Base-by-base conservation (phyloP, 176 grass and related monocot genomes). In the Hordeum marinum region DNA sequence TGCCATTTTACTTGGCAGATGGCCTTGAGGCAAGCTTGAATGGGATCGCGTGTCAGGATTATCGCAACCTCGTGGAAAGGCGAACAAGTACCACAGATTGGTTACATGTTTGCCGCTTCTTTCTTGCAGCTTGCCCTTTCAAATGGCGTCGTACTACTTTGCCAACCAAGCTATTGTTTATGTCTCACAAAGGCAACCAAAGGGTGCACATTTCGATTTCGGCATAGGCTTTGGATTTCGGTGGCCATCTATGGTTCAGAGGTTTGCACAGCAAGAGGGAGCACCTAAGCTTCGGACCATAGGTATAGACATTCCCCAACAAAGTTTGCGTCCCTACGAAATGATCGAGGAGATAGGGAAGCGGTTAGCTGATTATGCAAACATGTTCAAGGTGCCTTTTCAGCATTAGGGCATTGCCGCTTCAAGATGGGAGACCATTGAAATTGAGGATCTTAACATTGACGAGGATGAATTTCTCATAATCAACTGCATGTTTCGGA, bases 121-220 rank as follows among this genome's bases (percentile, higher is more conserved):
- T 77, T 81, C 23, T 87, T 69, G 76, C 77, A 39, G 57, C 71
- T 63, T 92, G 88, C 54, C 94, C 94, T 72, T 89, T 89, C 21
- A 3, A 78, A 86, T 26, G 32, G 71, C 62, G 62, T 84, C 83
- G 27, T 77, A 87, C 31, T 80, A 86, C 36, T 95, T 91, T 36
- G 78, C 59, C 21, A 95, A 91, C 78, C 67, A 95, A 77, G 87
- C 90, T 11, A 91, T 93, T 25, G 39, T 89, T 60, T 77, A 89
- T 34, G 32, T 74, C 18, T 54, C 69, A 4, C 72, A 92, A 23
- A 46, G 68, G 60, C 61, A 73, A 37, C 70, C 72, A 71, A 71
- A 89, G 55, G 35, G 41, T 92, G 24, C 94, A 95, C 46, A 91
- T 95, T 26, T 95, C 59, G 86, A 95, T 75, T 93, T 93, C 32